A percentile compares a stretch with the other conserved stretches of the same genome.
Conservation (phyloP, 1,284 basidiomycete species). For the Amylostereum chailletii region DNA sequence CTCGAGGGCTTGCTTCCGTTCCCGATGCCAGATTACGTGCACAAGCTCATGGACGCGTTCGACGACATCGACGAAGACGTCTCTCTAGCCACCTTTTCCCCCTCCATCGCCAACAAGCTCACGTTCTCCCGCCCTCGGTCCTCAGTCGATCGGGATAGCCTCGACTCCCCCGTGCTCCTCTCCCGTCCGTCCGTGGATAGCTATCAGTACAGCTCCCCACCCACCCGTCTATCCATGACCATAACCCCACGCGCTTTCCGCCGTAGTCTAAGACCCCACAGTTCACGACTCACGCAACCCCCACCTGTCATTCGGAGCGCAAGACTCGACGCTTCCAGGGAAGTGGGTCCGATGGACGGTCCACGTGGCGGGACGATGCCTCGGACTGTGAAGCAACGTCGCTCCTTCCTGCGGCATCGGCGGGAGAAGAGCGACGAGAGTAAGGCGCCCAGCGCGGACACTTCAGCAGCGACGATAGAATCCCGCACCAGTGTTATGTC, state of each 20-base stretch:
- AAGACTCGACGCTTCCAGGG: no score
- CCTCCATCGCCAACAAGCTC: neutral
- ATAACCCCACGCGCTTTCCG: neutral
- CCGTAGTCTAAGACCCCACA: neutral
- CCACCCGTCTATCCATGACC: neutral
- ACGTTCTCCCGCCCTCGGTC: neutral
- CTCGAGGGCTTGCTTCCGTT: neutral
- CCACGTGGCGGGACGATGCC: neutral
- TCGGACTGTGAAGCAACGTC: neutral
- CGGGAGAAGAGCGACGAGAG: neutral
- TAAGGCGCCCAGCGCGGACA: neutral
- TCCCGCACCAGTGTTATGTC: neutral
- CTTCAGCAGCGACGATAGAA: neutral
- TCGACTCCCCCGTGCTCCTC: neutral
- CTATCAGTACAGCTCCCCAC: neutral
- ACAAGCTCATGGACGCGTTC: neutral
- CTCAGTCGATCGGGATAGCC: neutral
- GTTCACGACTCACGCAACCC: neutral
- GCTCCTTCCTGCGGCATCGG: neutral
- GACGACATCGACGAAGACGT: neutral
- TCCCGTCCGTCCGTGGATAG: neutral
- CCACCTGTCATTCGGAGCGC: neutral
- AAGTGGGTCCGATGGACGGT: neutral
- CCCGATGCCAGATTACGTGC: neutral
- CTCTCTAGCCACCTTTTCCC: neutral